phyloP scores from a whole-genome alignment of 805 yeast genomes.

The Kuraishia capsulata region DNA sequence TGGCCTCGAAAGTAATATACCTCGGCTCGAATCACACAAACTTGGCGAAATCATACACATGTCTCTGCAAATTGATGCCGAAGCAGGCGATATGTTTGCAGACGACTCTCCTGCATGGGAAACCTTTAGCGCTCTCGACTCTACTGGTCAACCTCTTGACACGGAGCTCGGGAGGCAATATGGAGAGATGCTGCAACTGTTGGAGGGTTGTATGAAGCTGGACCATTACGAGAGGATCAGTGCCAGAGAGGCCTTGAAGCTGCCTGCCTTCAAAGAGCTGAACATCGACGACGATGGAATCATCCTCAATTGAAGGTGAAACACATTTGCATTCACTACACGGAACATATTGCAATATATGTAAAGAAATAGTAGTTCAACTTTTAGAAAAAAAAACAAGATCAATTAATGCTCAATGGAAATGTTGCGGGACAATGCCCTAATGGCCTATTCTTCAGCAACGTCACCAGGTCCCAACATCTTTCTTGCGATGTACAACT shows the following conservation, averaged over 20 bases:
- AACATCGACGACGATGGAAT: slow-evolving; percentile 15
- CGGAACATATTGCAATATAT: background rate
- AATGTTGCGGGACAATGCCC: background rate
- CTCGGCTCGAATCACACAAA: slow-evolving; percentile 36
- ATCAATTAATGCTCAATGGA: background rate
- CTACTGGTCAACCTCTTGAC: slow-evolving; percentile 25
- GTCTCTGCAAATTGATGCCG: slow-evolving; percentile 33
- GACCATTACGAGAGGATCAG: slow-evolving; percentile 48
- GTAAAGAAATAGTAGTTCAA: background rate
- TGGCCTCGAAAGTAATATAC: slow-evolving; percentile 62
- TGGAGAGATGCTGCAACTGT: slow-evolving; percentile 41
- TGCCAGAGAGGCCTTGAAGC: slow-evolving; percentile 46
- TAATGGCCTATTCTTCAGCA: slow-evolving; percentile 1
- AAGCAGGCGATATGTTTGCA: slow-evolving; percentile 53
- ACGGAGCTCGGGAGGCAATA: slow-evolving; percentile 26
- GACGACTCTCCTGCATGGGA: slow-evolving; percentile 66
- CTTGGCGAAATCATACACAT: slow-evolving; percentile 30
- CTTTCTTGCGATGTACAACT: slow-evolving; percentile 31
- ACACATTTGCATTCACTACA: background rate
- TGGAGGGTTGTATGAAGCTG: slow-evolving; percentile 48
- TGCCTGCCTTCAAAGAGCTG: slow-evolving; percentile 50
- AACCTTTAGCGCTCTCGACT: slow-evolving; percentile 38
- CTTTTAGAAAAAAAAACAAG: background rate
- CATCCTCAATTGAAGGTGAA: slow-evolving; percentile 12
- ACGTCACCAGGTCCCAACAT: slow-evolving; percentile 17